These are phyloP conservation scores for Kuraishia cidri DNA, from an alignment of 805 yeast genomes.

Conservation along the genomic window DNA sequence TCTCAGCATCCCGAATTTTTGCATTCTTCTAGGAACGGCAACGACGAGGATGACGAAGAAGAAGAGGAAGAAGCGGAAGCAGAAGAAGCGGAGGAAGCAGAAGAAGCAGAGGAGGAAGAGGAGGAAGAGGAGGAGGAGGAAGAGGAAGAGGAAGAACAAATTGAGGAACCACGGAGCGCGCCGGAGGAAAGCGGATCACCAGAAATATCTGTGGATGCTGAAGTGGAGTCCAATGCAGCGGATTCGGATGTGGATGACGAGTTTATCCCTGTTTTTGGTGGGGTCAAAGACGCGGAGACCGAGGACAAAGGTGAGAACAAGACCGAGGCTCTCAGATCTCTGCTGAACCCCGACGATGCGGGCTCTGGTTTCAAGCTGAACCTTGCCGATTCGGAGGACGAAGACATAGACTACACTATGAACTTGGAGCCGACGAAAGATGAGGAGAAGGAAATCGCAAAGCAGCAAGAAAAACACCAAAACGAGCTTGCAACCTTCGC, in stretches of 20 bases:
- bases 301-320: slow-evolving; percentile 19
- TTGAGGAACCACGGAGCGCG: no score
- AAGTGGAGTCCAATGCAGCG: no score
- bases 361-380: slow-evolving; percentile 29
- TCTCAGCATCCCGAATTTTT: slow-evolving; percentile 4
- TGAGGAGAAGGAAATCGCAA: slow-evolving; percentile 1
- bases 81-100: slow-evolving; percentile 13
- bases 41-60: slow-evolving; percentile 12
- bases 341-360: slow-evolving; percentile 37
- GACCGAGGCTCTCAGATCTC: slow-evolving; percentile 55
- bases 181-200: no score
- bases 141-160: slow-evolving; percentile 5
- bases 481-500: slow-evolving; percentile 11
- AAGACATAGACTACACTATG: slow-evolving; percentile 14
- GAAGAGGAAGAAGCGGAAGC: slow-evolving; percentile 10
- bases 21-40: slow-evolving; percentile 1
- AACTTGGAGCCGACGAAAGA: slow-evolving; percentile 2
- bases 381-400: slow-evolving; percentile 42
- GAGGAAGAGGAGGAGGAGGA: slow-evolving; percentile 17
- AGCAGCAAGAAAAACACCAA: not conserved
- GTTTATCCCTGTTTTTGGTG: slow-evolving; percentile 47
- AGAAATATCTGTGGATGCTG: no score
- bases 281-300: slow-evolving; percentile 5
- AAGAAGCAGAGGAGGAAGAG: slow-evolving; percentile 14
- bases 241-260: slow-evolving; percentile 34